A percentile compares a stretch with the other conserved stretches of the same genome.
Evolutionary conservation across 331 rosid genomes (phyloP).

Genomic region (Phaseolus coccineus): DNA sequence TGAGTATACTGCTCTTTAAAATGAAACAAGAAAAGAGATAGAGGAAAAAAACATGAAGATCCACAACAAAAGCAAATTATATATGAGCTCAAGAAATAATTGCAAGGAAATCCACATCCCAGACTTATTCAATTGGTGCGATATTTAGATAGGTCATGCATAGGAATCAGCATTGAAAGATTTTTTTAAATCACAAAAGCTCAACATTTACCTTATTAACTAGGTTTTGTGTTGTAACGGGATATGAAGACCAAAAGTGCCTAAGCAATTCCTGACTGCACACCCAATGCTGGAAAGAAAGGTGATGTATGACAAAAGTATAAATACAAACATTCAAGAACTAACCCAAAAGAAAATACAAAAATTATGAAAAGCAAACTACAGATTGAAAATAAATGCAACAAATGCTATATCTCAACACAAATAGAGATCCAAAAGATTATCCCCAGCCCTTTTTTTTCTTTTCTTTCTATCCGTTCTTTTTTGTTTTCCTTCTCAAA

Average conservation of each 20-base stretch:
- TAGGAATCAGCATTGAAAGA: conserved; percentile 18
- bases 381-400: conserved; percentile 31
- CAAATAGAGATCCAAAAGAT: conserved; percentile 25
- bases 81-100: conserved; percentile 26
- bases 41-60: not conserved
- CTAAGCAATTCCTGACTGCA: conserved; percentile 92
- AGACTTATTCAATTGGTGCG: not conserved
- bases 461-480: conserved; percentile 32
- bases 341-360: conserved; percentile 23
- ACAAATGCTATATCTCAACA: conserved; percentile 23
- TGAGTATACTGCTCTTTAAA: conserved; percentile 9
- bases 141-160: conserved; percentile 36
- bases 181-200: conserved; percentile 41
- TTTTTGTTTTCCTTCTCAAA: conserved; percentile 33
- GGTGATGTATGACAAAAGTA: conserved; percentile 33
- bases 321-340: conserved; percentile 30
- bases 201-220: conserved; percentile 67
- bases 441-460: conserved; percentile 19
- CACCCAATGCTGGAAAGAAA: conserved; percentile 85
- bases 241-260: conserved; percentile 99
- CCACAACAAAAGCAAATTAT: not conserved
- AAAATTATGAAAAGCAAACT: conserved; percentile 25
- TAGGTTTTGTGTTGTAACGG: conserved; percentile 81
- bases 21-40: not conserved
- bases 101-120: conserved; percentile 26